Evolutionary conservation across 2,329 filamentous ascomycete species (phyloP), one percentile per base, ranked within the genome.

Genomic region (Elsinoe australis): DNA sequence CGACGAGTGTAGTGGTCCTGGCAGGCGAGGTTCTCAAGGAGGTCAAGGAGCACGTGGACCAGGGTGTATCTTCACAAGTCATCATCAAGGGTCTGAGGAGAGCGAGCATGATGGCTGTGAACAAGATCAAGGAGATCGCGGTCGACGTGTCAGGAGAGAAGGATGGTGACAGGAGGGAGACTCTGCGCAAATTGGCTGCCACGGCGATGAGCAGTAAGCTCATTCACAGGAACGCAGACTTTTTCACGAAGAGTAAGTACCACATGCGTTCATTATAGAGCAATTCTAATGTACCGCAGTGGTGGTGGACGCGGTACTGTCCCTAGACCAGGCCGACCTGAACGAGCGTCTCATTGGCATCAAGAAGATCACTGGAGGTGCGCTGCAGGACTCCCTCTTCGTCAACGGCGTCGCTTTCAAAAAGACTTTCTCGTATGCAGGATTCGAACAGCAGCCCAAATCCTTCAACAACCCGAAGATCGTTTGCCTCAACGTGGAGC

Each of bases 171-270:
- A 85, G 83, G 69, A 80, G 86, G 58, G 89, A 95, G 59, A 96
- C 89, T 33, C 76, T 98, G 52, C 71, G 75, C 65, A 94, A 95
- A 71, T 75, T 98, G 59, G 92, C 92, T 22, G 87, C 79, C 28
- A 98, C 92, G 21, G 92, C 92, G 58, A 98, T 98, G 92, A 96
- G 89, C 68, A 95, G 89, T 78, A 98, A 98, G 76, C 75, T 98
- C 59, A 96, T 98, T 65, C 94, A 96, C 79, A 79, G 90, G 62
- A 96, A 98, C 72, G 85, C 92, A 24, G 80, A 80, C 3, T 98
- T 96, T 70, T 98, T 98, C 72, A 96, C 92, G 54, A 92, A 95
- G 76, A 95, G 87, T 94, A 72, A 56, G 80, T 65, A 9, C 8
- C 5, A 9, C 35, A 24, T 18, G 31, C 7, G 5, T 9, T 34